Conservation (phyloP, 164 flowering plant species). For the Echeveria elegans region DNA sequence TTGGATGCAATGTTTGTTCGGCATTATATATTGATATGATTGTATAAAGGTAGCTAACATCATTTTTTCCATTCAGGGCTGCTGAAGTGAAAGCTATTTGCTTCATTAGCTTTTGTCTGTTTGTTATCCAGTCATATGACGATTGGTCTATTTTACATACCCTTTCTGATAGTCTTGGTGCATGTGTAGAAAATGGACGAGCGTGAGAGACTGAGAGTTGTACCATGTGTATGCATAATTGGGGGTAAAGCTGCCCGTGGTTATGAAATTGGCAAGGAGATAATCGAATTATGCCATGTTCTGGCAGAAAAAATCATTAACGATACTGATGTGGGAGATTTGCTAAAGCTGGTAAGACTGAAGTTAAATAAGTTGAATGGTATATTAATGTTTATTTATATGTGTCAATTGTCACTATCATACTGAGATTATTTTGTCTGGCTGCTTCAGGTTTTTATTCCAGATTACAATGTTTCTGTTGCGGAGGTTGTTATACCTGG, state of each 20-base stretch:
- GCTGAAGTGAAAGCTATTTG: too few species aligned
- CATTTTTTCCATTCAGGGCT: background rate
- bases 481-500: constrained; percentile 50
- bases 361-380: background rate
- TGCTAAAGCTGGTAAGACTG: constrained; percentile 35
- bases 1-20: constrained; percentile 45
- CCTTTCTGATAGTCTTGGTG: background rate
- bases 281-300: constrained; percentile 43
- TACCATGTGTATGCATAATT: constrained; percentile 48
- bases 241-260: constrained; percentile 62
- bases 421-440: background rate
- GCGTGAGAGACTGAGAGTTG: constrained; percentile 30
- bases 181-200: constrained; percentile 32
- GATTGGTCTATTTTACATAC: background rate
- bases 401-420: background rate
- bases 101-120: background rate
- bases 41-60: constrained; percentile 31
- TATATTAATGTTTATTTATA: too few species aligned
- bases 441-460: constrained; percentile 36
- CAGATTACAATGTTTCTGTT: constrained; percentile 50
- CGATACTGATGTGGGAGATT: constrained; percentile 45
- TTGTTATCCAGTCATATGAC: background rate
- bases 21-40: constrained; percentile 42
- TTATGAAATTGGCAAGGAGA: constrained; percentile 45
- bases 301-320: constrained; percentile 45